phyloP scores from a whole-genome alignment of 2,329 filamentous ascomycete genomes.

The Mycogone perniciosa region DNA sequence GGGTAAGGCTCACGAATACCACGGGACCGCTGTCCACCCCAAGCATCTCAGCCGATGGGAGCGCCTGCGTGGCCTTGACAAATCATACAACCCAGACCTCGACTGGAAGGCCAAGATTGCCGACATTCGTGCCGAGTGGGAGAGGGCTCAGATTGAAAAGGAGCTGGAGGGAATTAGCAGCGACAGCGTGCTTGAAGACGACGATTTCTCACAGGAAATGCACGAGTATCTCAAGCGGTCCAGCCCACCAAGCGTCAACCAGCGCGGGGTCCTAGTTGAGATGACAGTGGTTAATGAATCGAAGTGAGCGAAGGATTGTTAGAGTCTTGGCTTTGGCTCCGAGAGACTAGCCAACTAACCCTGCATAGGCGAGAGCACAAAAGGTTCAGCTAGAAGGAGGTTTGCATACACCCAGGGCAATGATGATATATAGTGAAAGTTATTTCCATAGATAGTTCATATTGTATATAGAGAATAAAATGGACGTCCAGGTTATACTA shows the following conservation, averaged over 20 bases:
- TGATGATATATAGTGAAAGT: too few relatives aligned
- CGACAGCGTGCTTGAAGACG: slow-evolving; percentile 35
- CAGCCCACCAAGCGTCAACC: slow-evolving; percentile 18
- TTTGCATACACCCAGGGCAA: too few relatives aligned
- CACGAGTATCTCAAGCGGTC: slow-evolving; percentile 48
- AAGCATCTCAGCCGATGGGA: slow-evolving; percentile 87
- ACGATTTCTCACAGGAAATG: slow-evolving; percentile 49
- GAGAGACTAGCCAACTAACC: too few relatives aligned
- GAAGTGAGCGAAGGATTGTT: too few relatives aligned
- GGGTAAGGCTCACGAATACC: slow-evolving; percentile 75
- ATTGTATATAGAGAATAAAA: too few relatives aligned
- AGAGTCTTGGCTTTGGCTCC: too few relatives aligned
- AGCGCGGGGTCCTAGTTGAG: too few relatives aligned
- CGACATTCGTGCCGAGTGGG: slow-evolving; percentile 67
- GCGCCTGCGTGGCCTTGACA: slow-evolving; percentile 68
- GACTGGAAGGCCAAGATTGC: slow-evolving; percentile 81
- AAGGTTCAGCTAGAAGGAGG: too few relatives aligned
- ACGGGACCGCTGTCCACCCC: slow-evolving; percentile 87
- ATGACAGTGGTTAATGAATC: too few relatives aligned
- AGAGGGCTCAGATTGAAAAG: slow-evolving; percentile 42
- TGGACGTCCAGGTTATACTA: too few relatives aligned
- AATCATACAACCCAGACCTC: slow-evolving; percentile 73
- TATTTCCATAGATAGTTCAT: too few relatives aligned
- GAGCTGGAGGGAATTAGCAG: slow-evolving; percentile 37
- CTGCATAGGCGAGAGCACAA: too few relatives aligned